phyloP scores from a whole-genome alignment of 1,284 basidiomycete species.

The Trichosporon sp. region DNA sequence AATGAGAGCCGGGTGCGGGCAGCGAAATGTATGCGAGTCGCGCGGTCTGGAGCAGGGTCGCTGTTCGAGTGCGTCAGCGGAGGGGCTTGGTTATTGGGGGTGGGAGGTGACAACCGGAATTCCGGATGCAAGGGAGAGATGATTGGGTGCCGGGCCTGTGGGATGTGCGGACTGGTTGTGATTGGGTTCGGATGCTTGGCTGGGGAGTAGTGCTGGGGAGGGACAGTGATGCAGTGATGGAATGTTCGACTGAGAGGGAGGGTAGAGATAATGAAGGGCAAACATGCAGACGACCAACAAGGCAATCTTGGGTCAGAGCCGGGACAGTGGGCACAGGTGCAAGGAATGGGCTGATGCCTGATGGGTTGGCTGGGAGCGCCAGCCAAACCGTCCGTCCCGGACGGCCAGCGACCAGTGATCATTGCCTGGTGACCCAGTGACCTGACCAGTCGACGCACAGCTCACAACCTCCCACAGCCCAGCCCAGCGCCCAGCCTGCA shows the following conservation, averaged over 20 bases:
- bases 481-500: conserved; percentile 1
- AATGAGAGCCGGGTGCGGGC: neutral
- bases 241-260: neutral
- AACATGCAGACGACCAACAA: conserved; percentile 17
- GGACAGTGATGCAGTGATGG: conserved; percentile 6
- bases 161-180: neutral
- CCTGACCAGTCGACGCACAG: conserved; percentile 12
- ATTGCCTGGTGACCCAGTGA: conserved; percentile 4
- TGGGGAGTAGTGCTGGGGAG: neutral
- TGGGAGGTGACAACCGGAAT: conserved; percentile 13
- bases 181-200: conserved; percentile 12
- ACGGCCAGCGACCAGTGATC: conserved; percentile 4
- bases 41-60: neutral
- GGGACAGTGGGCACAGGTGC: conserved; percentile 7
- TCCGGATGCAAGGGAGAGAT: conserved; percentile 10
- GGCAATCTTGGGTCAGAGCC: conserved; percentile 6
- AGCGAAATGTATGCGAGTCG: neutral
- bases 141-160: neutral
- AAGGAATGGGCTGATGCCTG: neutral
- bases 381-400: conserved; percentile 1
- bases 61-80: conserved; percentile 11
- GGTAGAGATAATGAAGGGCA: neutral
- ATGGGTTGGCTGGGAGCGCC: neutral
- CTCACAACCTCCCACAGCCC: neutral
- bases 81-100: neutral